Percentiles rank a stretch among this genome's conserved stretches.
Conservation (phyloP, 371 early-diverging fungal genomes). For the Haplosporangium sp. region DNA sequence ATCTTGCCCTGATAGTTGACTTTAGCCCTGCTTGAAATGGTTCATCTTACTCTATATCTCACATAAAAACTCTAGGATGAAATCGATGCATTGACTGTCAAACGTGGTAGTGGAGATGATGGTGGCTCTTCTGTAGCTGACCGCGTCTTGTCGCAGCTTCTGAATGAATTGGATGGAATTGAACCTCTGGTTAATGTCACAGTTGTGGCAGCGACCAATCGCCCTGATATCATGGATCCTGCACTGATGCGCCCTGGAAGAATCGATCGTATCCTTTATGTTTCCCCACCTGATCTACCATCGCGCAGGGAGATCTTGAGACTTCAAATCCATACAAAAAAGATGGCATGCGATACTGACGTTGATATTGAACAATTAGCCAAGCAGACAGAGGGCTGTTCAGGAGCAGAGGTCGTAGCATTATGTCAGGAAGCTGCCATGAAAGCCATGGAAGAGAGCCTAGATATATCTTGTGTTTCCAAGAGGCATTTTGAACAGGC, state of each 20-base stretch:
- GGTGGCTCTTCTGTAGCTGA: slow-evolving; percentile 88
- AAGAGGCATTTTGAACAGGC: slow-evolving; percentile 80
- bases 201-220: slow-evolving; percentile 98
- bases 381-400: slow-evolving; percentile 83
- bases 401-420: slow-evolving; percentile 95
- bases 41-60: no score
- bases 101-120: slow-evolving; percentile 75
- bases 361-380: slow-evolving; percentile 39
- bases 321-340: slow-evolving; percentile 79
- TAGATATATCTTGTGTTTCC: slow-evolving; percentile 67
- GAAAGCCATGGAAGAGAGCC: slow-evolving; percentile 89
- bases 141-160: slow-evolving; percentile 92
- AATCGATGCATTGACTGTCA: slow-evolving; percentile 96
- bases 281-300: slow-evolving; percentile 87
- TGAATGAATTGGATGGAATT: slow-evolving; percentile 97
- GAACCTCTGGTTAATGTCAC: slow-evolving; percentile 95
- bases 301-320: slow-evolving; percentile 87
- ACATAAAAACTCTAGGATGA: slow-evolving; percentile 79
- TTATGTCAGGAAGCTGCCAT: slow-evolving; percentile 96
- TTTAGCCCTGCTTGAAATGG: background rate
- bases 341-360: slow-evolving; percentile 33
- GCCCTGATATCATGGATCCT: slow-evolving; percentile 97
- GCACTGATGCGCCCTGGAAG: slow-evolving; percentile 97
- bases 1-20: background rate
- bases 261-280: slow-evolving; percentile 95